Conservation (phyloP, 208 protist species). For the Trypanosoma boissoni region DNA sequence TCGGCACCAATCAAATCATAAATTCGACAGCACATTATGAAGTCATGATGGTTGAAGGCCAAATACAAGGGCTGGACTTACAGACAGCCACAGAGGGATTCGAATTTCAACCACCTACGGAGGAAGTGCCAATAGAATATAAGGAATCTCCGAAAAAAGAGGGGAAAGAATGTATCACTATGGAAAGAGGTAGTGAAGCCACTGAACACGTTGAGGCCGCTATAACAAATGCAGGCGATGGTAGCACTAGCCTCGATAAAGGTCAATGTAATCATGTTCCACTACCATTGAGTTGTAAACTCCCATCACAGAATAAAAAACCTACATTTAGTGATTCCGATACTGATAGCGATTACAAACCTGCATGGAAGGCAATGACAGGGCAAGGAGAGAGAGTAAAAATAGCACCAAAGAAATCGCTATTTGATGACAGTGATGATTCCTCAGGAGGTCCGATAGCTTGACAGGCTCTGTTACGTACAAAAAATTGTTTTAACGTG, state of each 20-base stretch:
- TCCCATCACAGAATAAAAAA: conserved; percentile 1
- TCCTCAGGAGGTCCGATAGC: not conserved
- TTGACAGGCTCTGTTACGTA: not conserved
- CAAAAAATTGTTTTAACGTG: not conserved
- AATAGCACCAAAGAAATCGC: conserved; percentile 3
- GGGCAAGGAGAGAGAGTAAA: not conserved
- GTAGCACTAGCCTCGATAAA: not conserved
- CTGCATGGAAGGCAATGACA: not conserved
- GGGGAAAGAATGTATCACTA: too few species aligned
- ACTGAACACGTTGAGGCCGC: too few species aligned
- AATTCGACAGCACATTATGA: not conserved
- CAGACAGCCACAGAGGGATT: too few species aligned
- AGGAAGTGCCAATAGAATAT: too few species aligned
- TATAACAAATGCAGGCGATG: not conserved
- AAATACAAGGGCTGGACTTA: too few species aligned
- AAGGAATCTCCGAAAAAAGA: too few species aligned
- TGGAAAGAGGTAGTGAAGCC: too few species aligned
- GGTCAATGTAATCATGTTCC: not conserved
- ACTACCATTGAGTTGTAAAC: not conserved
- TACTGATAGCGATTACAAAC: not conserved
- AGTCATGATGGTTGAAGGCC: not conserved
- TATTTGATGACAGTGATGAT: conserved; percentile 21
- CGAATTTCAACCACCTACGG: too few species aligned
- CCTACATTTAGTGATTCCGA: conserved; percentile 15
- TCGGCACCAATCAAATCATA: too few species aligned